Percentiles rank a stretch among this genome's conserved stretches.
Evolutionary conservation across 192 early-diverging fungal genomes (phyloP).

Genomic region (Backusella morwellensis): DNA sequence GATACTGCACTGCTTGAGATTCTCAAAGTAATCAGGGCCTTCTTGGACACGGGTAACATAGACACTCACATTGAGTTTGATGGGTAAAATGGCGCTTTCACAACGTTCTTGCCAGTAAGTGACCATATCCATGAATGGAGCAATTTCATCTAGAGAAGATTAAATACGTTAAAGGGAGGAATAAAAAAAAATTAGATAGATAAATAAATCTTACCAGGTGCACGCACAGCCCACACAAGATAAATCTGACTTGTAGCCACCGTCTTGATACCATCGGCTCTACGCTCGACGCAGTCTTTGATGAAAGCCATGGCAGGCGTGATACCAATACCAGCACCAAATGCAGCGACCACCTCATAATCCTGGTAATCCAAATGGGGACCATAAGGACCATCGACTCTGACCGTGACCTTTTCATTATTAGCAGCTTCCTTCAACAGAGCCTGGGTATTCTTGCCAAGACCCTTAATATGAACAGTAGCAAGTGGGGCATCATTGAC

Average conservation of each 20-base stretch:
- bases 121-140: constrained; percentile 18
- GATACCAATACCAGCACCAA: constrained; percentile 41
- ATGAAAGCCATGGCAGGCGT: constrained; percentile 40
- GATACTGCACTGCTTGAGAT: not conserved
- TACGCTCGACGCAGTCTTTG: constrained; percentile 35
- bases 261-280: constrained; percentile 21
- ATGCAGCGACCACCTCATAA: constrained; percentile 22
- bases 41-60: constrained; percentile 24
- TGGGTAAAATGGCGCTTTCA: constrained; percentile 6
- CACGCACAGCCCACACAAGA: constrained; percentile 42
- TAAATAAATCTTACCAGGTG: constrained; percentile 15
- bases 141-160: constrained; percentile 17
- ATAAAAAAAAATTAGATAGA: not conserved
- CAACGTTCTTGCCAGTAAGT: constrained; percentile 22
- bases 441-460: constrained; percentile 29
- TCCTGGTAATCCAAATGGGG: constrained; percentile 32
- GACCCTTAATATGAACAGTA: constrained; percentile 38
- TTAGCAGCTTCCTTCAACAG: constrained; percentile 22
- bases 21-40: constrained; percentile 9
- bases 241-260: constrained; percentile 33
- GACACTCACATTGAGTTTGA: constrained; percentile 19
- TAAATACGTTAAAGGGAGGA: not conserved
- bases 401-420: constrained; percentile 11
- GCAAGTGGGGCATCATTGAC: constrained; percentile 8
- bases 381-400: constrained; percentile 45